Base-by-base conservation (phyloP, 495 filamentous ascomycete species). In the Penicillium crystallinum region DNA sequence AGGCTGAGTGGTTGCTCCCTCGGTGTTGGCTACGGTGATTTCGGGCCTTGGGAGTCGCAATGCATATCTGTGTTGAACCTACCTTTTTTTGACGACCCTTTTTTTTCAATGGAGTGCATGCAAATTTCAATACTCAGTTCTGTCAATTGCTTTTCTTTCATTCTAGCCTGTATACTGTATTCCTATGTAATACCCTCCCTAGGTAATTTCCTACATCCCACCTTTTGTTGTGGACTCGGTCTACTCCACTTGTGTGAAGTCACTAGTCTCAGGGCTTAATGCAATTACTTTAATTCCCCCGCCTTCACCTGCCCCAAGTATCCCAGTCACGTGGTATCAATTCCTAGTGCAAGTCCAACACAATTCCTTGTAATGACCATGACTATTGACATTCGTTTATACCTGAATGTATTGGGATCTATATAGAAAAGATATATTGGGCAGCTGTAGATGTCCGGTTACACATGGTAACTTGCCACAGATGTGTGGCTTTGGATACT, bases 81-180 rank as follows among this genome's bases (percentile, higher is more conserved):
- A 60, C 52, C 59, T 64, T 64, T 65, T 62, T 53, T 44, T 52
- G 56, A 62, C 46, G 52, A 57, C 59, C 59, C 56, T 62, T 65
- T 64, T 57, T 65, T 60, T 60, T 57, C 48, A 65, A 65, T 65
- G 62, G 59, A 60, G 59, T 62, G 62, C 62, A 63, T 65, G 62
- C 62, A 55, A 64, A 57, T 65, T 58, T 60, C 55, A 60, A 55
- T 55, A 50, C 37, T 50, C 46, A 48, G 48, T 50, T 50, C 48
- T 50, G 48, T 50, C 38, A 50, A 50, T 41, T 42, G 31, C 21
- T 48, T 27, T 30, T 46, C 25, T 27, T 17, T 19, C n/a, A 7
- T 14, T 25, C 19, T 25, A 35, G 18, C 31, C 44, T 25, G 39
- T 42, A 11, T 36, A 8, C 1, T 17, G 34, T 36, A 36, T 14